Evolutionary conservation across 768 basidiomycete species (phyloP).

Genomic region (Asterophora parasitica): DNA sequence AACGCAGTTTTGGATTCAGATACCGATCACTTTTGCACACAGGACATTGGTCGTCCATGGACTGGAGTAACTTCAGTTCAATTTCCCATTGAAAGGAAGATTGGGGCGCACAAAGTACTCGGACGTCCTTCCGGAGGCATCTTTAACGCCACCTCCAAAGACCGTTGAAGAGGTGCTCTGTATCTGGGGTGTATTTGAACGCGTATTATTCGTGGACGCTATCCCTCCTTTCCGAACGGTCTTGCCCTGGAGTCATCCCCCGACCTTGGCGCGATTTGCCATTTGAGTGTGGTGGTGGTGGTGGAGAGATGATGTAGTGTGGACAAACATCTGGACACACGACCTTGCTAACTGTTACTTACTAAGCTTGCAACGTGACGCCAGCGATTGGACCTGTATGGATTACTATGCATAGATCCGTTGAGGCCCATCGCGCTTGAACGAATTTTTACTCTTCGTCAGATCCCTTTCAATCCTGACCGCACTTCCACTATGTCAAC

Average conservation of each 20-base stretch:
- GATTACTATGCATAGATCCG: no score
- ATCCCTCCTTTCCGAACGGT: slow-evolving; percentile 65
- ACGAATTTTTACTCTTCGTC: no score
- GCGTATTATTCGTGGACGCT: slow-evolving; percentile 42
- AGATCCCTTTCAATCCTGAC: no score
- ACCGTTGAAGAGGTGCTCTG: slow-evolving; percentile 70
- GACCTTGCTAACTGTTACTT: no score
- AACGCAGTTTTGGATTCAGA: slow-evolving; percentile 87
- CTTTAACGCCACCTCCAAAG: slow-evolving; percentile 83
- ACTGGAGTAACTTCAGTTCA: slow-evolving; percentile 33
- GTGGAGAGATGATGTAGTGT: neutral
- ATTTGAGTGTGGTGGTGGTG: slow-evolving; percentile 18
- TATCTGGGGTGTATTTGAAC: slow-evolving; percentile 60
- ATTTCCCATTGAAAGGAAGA: neutral
- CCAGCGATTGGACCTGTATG: no score
- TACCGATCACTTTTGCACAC: slow-evolving; percentile 97
- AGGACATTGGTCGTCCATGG: slow-evolving; percentile 93
- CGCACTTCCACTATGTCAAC: no score
- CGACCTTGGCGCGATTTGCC: slow-evolving; percentile 29
- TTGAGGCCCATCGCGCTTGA: no score
- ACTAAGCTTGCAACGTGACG: no score
- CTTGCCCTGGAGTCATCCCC: slow-evolving; percentile 69
- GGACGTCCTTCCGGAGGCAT: slow-evolving; percentile 74
- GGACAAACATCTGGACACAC: no score
- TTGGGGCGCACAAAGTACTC: slow-evolving; percentile 67